Evolutionary conservation across 371 early-diverging fungal species (phyloP).

Genomic region (Mortierella sp.): DNA sequence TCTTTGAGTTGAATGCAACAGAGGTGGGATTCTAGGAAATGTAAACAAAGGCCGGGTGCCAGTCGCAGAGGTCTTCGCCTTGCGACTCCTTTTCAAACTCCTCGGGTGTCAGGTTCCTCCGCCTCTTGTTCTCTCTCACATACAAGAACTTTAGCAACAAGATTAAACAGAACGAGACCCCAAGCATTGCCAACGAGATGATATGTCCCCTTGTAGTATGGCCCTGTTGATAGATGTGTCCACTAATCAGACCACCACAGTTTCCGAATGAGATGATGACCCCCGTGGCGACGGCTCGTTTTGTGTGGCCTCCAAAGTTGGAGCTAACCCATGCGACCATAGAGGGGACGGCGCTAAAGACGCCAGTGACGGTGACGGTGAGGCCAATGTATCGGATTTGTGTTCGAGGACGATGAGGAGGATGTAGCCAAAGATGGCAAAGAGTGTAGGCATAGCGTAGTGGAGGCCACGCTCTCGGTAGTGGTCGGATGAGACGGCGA

Average conservation of each 20-base stretch:
- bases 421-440: conserved; percentile 73
- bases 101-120: conserved; percentile 27
- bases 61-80: conserved; percentile 24
- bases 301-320: conserved; percentile 73
- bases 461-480: conserved; percentile 72
- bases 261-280: conserved; percentile 62
- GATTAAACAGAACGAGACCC: neutral
- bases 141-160: conserved; percentile 25
- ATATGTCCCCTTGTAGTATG: conserved; percentile 21
- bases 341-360: conserved; percentile 64
- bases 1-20: too few relatives aligned
- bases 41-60: conserved; percentile 20
- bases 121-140: conserved; percentile 28
- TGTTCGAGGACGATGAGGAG: conserved; percentile 61
- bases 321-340: conserved; percentile 68
- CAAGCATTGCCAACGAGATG: neutral
- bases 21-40: too few relatives aligned
- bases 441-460: conserved; percentile 62
- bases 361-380: conserved; percentile 65
- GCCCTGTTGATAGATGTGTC: conserved; percentile 55
- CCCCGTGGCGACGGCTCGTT: conserved; percentile 67
- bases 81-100: conserved; percentile 21
- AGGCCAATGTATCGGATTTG: conserved; percentile 30
- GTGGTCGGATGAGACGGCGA: conserved; percentile 74
- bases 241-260: conserved; percentile 64